A percentile compares a stretch with the other conserved stretches of the same genome.
Conservation (phyloP, 768 basidiomycete genomes). For the Hericium alpestre region DNA sequence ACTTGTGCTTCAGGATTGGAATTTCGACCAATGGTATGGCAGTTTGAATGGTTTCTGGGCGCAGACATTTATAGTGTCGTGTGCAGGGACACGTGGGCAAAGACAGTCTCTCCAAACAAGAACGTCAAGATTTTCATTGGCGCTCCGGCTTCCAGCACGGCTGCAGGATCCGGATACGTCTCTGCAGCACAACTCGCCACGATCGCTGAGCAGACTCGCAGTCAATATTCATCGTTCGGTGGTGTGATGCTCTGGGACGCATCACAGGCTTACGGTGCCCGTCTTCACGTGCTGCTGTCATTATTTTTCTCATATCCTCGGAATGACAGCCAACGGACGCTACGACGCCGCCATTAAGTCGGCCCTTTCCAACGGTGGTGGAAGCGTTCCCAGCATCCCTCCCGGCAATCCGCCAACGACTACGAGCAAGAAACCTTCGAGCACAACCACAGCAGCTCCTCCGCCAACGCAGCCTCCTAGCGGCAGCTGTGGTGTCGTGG, state of each 20-base stretch:
- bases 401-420: constrained; percentile 10
- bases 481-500: constrained; percentile 31
- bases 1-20: constrained; percentile 29
- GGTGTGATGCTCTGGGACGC: constrained; percentile 41
- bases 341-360: constrained; percentile 33
- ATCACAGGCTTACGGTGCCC: constrained; percentile 18
- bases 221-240: constrained; percentile 55
- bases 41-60: background rate
- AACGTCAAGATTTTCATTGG: constrained; percentile 60
- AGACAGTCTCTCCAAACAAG: constrained; percentile 42
- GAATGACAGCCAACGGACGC: constrained; percentile 28
- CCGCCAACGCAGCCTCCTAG: constrained; percentile 16
- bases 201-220: constrained; percentile 40
- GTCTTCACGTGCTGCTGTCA: background rate
- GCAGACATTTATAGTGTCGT: background rate
- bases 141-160: constrained; percentile 45
- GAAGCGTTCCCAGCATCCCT: constrained; percentile 10
- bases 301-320: background rate
- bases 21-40: constrained; percentile 42
- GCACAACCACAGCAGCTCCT: constrained; percentile 18
- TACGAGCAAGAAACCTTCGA: constrained; percentile 12
- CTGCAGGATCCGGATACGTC: constrained; percentile 55
- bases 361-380: constrained; percentile 21
- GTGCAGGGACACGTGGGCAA: constrained; percentile 58
- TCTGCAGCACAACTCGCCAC: constrained; percentile 32